phyloP scores from a whole-genome alignment of 495 filamentous ascomycete genomes.

The Aspergillus affinis region DNA sequence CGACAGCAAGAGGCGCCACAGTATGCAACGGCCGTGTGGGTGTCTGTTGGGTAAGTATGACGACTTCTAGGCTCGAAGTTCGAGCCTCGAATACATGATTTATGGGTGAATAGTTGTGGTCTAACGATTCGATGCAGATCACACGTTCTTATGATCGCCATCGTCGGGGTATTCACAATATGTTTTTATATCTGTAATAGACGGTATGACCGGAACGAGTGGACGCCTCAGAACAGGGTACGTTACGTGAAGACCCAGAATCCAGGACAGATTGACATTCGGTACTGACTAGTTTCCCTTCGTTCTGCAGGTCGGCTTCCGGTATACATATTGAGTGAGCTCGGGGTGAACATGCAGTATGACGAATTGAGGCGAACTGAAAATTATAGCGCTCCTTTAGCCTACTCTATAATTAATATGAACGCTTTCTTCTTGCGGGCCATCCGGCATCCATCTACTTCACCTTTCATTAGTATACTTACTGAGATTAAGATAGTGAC shows the following conservation, averaged over 20 bases:
- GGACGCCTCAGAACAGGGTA: conserved; percentile 56
- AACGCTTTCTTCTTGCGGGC: too few species aligned
- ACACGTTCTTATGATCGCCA: conserved; percentile 63
- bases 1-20: conserved; percentile 63
- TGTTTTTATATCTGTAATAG: conserved; percentile 64
- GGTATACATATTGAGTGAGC: conserved; percentile 48
- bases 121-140: conserved; percentile 26
- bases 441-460: too few species aligned
- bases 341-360: background rate
- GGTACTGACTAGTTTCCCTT: too few species aligned
- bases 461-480: too few species aligned
- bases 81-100: too few species aligned
- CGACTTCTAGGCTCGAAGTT: background rate
- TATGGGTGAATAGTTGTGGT: too few species aligned
- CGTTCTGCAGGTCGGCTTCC: conserved; percentile 38
- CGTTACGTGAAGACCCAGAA: conserved; percentile 4
- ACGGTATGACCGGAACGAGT: conserved; percentile 44
- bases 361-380: too few species aligned
- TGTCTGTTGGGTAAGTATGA: conserved; percentile 59
- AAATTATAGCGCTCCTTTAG: too few species aligned
- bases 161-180: conserved; percentile 59
- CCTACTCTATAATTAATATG: too few species aligned
- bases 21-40: conserved; percentile 71
- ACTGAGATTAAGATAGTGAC: too few species aligned
- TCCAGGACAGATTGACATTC: too few species aligned